phyloP scores from a whole-genome alignment of 495 filamentous ascomycete genomes.

The Penicillium steckii region DNA sequence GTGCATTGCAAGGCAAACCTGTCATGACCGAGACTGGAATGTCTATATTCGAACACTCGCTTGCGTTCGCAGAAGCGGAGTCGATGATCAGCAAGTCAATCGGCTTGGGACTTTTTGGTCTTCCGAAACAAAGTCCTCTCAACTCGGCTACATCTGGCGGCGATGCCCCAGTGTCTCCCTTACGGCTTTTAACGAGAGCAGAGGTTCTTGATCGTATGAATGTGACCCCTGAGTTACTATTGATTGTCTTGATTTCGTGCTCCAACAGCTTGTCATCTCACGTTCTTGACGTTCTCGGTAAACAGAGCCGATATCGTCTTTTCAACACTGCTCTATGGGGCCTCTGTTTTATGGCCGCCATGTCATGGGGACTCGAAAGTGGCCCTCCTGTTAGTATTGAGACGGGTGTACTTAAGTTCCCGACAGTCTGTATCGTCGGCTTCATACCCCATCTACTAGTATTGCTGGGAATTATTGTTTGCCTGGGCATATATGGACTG shows the following conservation, averaged over 20 bases:
- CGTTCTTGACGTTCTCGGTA: constrained; percentile 71
- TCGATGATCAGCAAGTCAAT: constrained; percentile 74
- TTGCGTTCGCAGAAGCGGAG: constrained; percentile 96
- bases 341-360: constrained; percentile 78
- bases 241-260: constrained; percentile 82
- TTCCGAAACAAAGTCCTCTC: constrained; percentile 35
- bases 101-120: constrained; percentile 65
- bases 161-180: constrained; percentile 25
- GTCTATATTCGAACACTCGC: constrained; percentile 93
- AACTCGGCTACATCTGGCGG: constrained; percentile 21
- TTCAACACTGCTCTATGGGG: constrained; percentile 88
- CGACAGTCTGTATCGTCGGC: constrained; percentile 91
- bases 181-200: constrained; percentile 39
- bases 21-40: constrained; percentile 86
- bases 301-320: constrained; percentile 75
- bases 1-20: constrained; percentile 82
- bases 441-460: constrained; percentile 92
- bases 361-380: constrained; percentile 66
- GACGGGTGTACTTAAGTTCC: constrained; percentile 67
- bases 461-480: constrained; percentile 71
- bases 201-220: constrained; percentile 62
- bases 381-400: constrained; percentile 50
- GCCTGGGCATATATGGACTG: constrained; percentile 69
- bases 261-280: constrained; percentile 88
- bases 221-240: constrained; percentile 82